Percentiles rank a stretch among this genome's conserved stretches.
These are phyloP conservation scores for Backusella liffmaniae DNA, from an alignment of 192 early-diverging fungal genomes.

Conservation along the genomic window DNA sequence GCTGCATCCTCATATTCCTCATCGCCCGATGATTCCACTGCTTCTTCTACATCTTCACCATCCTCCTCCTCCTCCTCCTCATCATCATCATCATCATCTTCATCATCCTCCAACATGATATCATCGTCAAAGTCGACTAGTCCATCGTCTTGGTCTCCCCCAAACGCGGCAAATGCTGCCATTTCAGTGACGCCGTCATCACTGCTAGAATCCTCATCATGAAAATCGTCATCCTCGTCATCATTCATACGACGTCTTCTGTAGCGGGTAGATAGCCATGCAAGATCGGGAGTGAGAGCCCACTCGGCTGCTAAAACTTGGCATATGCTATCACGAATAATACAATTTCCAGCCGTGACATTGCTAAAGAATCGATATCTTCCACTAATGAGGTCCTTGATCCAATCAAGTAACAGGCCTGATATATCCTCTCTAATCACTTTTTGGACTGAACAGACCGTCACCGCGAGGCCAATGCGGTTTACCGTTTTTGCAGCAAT, in stretches of 20 bases:
- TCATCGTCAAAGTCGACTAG: background rate
- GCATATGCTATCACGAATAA: conserved; percentile 57
- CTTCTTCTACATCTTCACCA: conserved; percentile 6
- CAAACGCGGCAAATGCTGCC: conserved; percentile 1
- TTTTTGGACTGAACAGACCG: conserved; percentile 79
- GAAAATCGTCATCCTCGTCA: conserved; percentile 13
- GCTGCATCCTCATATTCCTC: conserved; percentile 11
- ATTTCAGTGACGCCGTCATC: conserved; percentile 12
- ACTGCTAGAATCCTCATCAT: background rate
- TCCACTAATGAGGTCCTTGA: conserved; percentile 72
- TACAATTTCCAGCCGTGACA: conserved; percentile 37
- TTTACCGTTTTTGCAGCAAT: conserved; percentile 65
- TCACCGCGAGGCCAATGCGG: conserved; percentile 71
- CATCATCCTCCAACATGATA: background rate
- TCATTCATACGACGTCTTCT: background rate
- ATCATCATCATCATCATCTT: background rate
- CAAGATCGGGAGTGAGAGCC: conserved; percentile 38
- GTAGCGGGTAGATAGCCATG: conserved; percentile 20
- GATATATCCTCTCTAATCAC: conserved; percentile 85
- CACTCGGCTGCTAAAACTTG: conserved; percentile 59
- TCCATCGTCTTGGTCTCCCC: background rate
- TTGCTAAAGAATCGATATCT: conserved; percentile 33
- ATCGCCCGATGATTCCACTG: background rate
- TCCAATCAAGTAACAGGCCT: conserved; percentile 77
- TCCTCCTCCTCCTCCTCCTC: background rate